phyloP scores from a whole-genome alignment of 1,139 yeast species.

The Candida sp. region DNA sequence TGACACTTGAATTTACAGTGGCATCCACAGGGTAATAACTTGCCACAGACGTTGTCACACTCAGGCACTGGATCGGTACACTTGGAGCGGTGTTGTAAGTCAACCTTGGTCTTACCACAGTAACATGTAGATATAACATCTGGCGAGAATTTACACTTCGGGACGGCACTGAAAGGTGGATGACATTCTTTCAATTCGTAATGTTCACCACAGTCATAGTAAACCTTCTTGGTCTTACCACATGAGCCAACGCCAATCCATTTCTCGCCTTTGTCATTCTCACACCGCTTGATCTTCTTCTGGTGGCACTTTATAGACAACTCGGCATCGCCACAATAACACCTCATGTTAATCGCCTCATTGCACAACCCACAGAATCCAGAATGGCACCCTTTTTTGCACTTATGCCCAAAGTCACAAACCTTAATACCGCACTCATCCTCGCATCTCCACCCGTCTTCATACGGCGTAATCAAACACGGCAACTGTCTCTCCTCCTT shows the following conservation, averaged over 20 bases:
- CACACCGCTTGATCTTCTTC: slow-evolving; percentile 35
- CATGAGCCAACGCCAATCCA: slow-evolving; percentile 76
- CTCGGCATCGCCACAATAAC: slow-evolving; percentile 64
- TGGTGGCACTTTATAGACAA: slow-evolving; percentile 53
- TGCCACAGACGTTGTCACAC: slow-evolving; percentile 69
- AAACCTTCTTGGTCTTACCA: slow-evolving; percentile 48
- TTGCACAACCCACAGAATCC: slow-evolving; percentile 83
- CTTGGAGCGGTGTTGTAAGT: slow-evolving; percentile 38
- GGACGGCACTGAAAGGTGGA: slow-evolving; percentile 49
- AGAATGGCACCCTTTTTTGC: slow-evolving; percentile 56
- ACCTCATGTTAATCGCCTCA: slow-evolving; percentile 40
- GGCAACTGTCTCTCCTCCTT: slow-evolving; percentile 66
- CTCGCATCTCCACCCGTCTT: slow-evolving; percentile 71
- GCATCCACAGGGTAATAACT: slow-evolving; percentile 73
- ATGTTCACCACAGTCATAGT: slow-evolving; percentile 73
- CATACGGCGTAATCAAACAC: slow-evolving; percentile 73
- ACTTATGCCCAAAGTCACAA: slow-evolving; percentile 73
- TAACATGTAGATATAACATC: slow-evolving; percentile 64
- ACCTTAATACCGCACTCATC: slow-evolving; percentile 60
- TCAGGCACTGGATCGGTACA: slow-evolving; percentile 83
- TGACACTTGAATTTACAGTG: slow-evolving; percentile 74
- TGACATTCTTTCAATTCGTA: slow-evolving; percentile 63
- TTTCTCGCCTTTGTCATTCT: slow-evolving; percentile 20
- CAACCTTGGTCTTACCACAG: slow-evolving; percentile 63
- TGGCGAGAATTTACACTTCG: slow-evolving; percentile 72